Percentiles rank a stretch among this genome's conserved stretches.
Evolutionary conservation across 257 asterid genomes (phyloP).

Genomic region (Lycium ferocissimum): DNA sequence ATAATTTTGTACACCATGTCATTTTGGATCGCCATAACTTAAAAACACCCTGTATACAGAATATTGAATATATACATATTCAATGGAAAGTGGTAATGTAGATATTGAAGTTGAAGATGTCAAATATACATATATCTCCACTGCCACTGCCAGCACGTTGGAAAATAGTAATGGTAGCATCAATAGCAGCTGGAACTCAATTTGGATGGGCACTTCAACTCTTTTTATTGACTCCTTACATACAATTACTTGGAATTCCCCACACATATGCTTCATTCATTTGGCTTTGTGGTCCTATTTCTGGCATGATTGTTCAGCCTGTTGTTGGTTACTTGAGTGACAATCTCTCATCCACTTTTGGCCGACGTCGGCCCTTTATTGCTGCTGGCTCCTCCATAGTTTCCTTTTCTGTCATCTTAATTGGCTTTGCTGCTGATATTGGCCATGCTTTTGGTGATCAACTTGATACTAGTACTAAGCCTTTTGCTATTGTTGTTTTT

Average conservation of each 20-base stretch:
- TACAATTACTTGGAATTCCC: constrained; percentile 30
- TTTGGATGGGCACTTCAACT: constrained; percentile 40
- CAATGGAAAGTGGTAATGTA: not conserved
- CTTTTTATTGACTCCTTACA: constrained; percentile 31
- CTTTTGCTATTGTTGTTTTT: constrained; percentile 30
- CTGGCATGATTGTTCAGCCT: constrained; percentile 36
- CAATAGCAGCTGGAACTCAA: constrained; percentile 36
- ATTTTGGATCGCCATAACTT: not conserved
- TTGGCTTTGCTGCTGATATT: constrained; percentile 35
- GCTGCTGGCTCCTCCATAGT: constrained; percentile 31
- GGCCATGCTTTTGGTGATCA: constrained; percentile 32
- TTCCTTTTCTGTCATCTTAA: constrained; percentile 17
- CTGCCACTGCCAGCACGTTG: not conserved
- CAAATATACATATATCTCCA: no score
- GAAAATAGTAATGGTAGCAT: constrained; percentile 30
- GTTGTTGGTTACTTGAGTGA: constrained; percentile 31
- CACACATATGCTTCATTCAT: constrained; percentile 29
- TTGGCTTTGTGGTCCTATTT: constrained; percentile 35
- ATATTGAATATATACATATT: not conserved
- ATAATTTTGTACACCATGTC: not conserved
- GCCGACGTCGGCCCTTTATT: constrained; percentile 33
- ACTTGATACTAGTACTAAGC: constrained; percentile 18
- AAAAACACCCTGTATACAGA: no score
- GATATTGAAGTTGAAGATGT: not conserved
- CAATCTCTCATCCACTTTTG: constrained; percentile 9